These are phyloP conservation scores for Eimeria tenella DNA, from an alignment of 169 alveolate genomes.

Conservation along the genomic window DNA sequence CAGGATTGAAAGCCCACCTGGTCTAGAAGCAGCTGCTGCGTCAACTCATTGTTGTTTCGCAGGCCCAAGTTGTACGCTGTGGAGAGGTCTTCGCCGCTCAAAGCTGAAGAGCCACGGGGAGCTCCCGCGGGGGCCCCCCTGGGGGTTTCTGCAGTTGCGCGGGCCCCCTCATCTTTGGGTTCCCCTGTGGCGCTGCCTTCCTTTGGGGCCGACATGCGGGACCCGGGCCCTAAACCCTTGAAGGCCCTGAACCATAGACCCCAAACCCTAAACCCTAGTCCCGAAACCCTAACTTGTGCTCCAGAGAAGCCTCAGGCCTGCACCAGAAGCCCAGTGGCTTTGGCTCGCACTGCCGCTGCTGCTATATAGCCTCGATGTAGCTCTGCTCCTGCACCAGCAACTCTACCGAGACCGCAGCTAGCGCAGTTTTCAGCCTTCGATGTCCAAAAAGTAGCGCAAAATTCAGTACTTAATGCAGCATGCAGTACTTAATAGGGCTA, in stretches of 20 bases:
- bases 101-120: slow-evolving; percentile 41
- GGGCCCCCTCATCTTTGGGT: slow-evolving; percentile 24
- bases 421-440: too few species aligned
- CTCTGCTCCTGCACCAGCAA: not conserved
- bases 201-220: slow-evolving; percentile 31
- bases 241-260: not conserved
- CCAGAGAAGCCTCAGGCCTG: not conserved
- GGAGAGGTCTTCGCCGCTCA: slow-evolving; percentile 73
- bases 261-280: slow-evolving; percentile 2
- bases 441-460: not conserved
- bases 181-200: slow-evolving; percentile 12
- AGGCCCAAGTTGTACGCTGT: slow-evolving; percentile 80
- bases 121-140: slow-evolving; percentile 49
- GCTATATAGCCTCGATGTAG: not conserved
- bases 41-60: slow-evolving; percentile 74
- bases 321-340: not conserved
- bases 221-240: not conserved
- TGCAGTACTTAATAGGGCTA: too few species aligned
- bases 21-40: slow-evolving; percentile 78
- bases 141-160: not conserved
- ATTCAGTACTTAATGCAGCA: not conserved
- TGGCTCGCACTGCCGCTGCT: not conserved
- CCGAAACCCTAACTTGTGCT: not conserved
- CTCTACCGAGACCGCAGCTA: not conserved
- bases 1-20: slow-evolving; percentile 44